A percentile compares a stretch with the other conserved stretches of the same genome.
Conservation (phyloP, 1,139 yeast genomes). For the Yamadazyma atlantica region DNA sequence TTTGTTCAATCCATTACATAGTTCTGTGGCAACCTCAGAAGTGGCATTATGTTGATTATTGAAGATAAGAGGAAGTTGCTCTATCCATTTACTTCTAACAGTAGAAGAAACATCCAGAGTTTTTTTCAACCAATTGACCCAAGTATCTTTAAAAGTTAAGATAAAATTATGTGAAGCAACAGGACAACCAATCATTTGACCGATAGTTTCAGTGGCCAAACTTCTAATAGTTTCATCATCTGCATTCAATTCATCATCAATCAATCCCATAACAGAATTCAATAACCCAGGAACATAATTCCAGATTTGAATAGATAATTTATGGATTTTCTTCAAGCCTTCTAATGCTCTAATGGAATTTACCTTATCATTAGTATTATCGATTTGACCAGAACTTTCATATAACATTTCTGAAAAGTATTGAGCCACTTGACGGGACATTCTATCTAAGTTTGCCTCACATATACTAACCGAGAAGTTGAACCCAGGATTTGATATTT, state of each 20-base stretch:
- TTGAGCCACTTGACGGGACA: slow-evolving; percentile 78
- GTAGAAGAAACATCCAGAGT: slow-evolving; percentile 64
- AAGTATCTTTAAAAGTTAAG: slow-evolving; percentile 58
- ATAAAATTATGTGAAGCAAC: slow-evolving; percentile 50
- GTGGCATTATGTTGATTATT: slow-evolving; percentile 39
- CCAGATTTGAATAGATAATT: slow-evolving; percentile 71
- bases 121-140: slow-evolving; percentile 71
- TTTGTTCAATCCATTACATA: slow-evolving; percentile 61
- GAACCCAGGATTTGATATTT: slow-evolving; percentile 56
- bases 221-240: slow-evolving; percentile 64
- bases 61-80: slow-evolving; percentile 41
- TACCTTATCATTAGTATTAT: slow-evolving; percentile 14
- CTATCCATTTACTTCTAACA: slow-evolving; percentile 73
- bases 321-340: slow-evolving; percentile 59
- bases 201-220: slow-evolving; percentile 73
- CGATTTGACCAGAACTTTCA: slow-evolving; percentile 38
- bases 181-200: slow-evolving; percentile 55
- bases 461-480: slow-evolving; percentile 69
- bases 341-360: slow-evolving; percentile 30
- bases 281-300: slow-evolving; percentile 72
- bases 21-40: slow-evolving; percentile 49
- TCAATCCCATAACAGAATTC: slow-evolving; percentile 71
- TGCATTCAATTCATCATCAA: slow-evolving; percentile 78
- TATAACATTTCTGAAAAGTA: slow-evolving; percentile 76
- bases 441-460: slow-evolving; percentile 66